Base-by-base conservation (phyloP, 2,329 filamentous ascomycete species). In the Trichoderma polysporum region DNA sequence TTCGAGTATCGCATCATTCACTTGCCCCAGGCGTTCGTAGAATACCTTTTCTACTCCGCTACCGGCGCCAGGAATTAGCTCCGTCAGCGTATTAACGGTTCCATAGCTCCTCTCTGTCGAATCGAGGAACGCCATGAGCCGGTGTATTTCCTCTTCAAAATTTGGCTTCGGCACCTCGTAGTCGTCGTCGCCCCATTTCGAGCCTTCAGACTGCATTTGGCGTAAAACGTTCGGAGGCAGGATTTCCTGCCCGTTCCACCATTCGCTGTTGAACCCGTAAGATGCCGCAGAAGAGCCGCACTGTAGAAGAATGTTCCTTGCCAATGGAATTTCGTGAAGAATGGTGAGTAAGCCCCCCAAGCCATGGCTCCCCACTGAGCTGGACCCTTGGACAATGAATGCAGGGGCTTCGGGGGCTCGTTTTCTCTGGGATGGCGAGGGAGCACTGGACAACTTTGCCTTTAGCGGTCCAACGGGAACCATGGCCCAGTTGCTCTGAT, bases 111-210 rank as follows among this genome's bases (percentile, higher is more conserved):
- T 82, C 29, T 89, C 84, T 0, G 87, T 88, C 10, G 76, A 78
- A 66, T 90, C 87, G 3, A 90, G 79, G 68, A 90, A 89, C 10
- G 86, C 87, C 79, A 90, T 83, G 5, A 90, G 74, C 15, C 88
- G 85, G 70, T 89, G 87, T 2, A 89, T 70, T 73, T 90, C 88
- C 27, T 86, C 80, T 60, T 79, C 75, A 67, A 86, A 79, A 19
- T 80, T 75, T 13, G 81, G 75, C 56, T 74, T 75, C 35, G 71
- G 62, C 37, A 74, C 76, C 25, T 27, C 49, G 4, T n/a, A 17
- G 25, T 66, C 57, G 19, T 62, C 70, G 12, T 75, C 73, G 5
- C 72, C 75, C 74, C 73, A 79, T 37, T 74, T 68, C 0, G 73
- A 53, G 33, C 79, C 76, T 50, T 70, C 75, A 17, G 70, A 70